Conservation (phyloP, 805 yeast species). For the Wickerhamiella sorbophila region DNA sequence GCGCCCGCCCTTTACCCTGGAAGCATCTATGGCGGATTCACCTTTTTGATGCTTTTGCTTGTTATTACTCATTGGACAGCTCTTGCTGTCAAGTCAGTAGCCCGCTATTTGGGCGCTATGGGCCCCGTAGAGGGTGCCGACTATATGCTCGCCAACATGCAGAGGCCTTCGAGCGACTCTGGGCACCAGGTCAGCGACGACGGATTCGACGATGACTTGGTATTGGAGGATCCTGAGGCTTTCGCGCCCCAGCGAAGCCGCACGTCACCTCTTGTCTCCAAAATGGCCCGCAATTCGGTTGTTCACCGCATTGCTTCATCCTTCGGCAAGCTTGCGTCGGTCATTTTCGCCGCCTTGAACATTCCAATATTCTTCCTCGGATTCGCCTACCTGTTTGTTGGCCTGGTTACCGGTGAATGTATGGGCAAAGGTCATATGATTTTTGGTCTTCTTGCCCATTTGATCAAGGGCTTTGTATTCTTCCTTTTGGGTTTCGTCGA, state of each 20-base stretch:
- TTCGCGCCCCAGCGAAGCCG: slow-evolving; percentile 2
- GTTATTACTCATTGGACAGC: slow-evolving; percentile 39
- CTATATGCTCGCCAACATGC: slow-evolving; percentile 16
- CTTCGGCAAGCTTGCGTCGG: slow-evolving; percentile 22
- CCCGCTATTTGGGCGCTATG: slow-evolving; percentile 8
- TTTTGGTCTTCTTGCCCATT: slow-evolving; percentile 82
- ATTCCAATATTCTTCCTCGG: slow-evolving; percentile 52
- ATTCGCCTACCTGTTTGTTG: slow-evolving; percentile 40
- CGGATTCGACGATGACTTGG: slow-evolving; percentile 11
- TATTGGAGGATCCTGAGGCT: slow-evolving; percentile 3
- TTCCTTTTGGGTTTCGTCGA: slow-evolving; percentile 59
- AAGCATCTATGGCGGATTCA: slow-evolving; percentile 57
- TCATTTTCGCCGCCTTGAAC: slow-evolving; percentile 39
- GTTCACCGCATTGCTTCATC: slow-evolving; percentile 16
- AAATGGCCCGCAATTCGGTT: slow-evolving; percentile 10
- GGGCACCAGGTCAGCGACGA: slow-evolving; percentile 13
- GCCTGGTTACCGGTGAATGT: slow-evolving; percentile 49
- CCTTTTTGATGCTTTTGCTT: slow-evolving; percentile 42
- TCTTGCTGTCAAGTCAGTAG: slow-evolving; percentile 13
- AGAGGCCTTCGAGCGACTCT: slow-evolving; percentile 17
- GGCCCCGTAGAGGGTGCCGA: slow-evolving; percentile 23
- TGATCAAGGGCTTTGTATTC: slow-evolving; percentile 91
- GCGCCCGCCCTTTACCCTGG: slow-evolving; percentile 61
- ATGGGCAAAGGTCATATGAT: slow-evolving; percentile 55
- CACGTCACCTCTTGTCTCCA: slow-evolving; percentile 10